These are phyloP conservation scores for Curvularia spicifera DNA, from an alignment of 2,329 filamentous ascomycete genomes.

Conservation along the genomic window DNA sequence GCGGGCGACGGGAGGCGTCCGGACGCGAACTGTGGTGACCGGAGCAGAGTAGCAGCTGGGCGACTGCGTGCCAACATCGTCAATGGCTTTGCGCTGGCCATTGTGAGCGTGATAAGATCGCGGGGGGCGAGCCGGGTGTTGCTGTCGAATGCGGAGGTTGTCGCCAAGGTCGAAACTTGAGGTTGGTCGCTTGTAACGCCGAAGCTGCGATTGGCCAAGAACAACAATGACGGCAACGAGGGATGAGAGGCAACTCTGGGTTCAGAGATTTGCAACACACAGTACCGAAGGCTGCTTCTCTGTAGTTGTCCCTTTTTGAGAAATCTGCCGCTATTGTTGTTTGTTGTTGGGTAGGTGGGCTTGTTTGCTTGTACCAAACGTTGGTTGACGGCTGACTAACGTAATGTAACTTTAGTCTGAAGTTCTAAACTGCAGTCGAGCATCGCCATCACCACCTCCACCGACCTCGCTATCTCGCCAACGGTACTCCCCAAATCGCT, in stretches of 20 bases:
- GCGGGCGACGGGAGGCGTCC: slow-evolving; percentile 50
- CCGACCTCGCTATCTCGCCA: slow-evolving; percentile 33
- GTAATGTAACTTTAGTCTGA: slow-evolving; percentile 27
- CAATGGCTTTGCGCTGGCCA: slow-evolving; percentile 58
- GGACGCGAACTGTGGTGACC: slow-evolving; percentile 41
- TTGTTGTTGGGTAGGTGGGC: slow-evolving; percentile 9
- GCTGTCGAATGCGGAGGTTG: slow-evolving; percentile 30
- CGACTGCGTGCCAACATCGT: slow-evolving; percentile 56
- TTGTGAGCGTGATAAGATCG: slow-evolving; percentile 45
- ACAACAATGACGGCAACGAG: slow-evolving; percentile 29
- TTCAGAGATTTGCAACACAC: slow-evolving; percentile 4
- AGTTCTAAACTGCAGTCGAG: slow-evolving; percentile 31
- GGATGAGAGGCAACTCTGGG: slow-evolving; percentile 19
- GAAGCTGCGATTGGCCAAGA: slow-evolving; percentile 41
- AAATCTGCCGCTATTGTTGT: not conserved
- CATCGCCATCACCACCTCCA: slow-evolving; percentile 36
- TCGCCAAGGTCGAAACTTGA: slow-evolving; percentile 32
- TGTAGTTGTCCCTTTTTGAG: not conserved
- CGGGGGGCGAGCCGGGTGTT: slow-evolving; percentile 35
- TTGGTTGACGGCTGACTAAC: slow-evolving; percentile 22
- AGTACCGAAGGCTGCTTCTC: not conserved
- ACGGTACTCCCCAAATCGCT: slow-evolving; percentile 27
- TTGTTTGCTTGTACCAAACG: slow-evolving; percentile 5
- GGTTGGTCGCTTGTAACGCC: slow-evolving; percentile 31
- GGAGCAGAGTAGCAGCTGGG: slow-evolving; percentile 49